These are phyloP conservation scores for Hibiscus tridactylites DNA, from an alignment of 345 rosid species.

Conservation along the genomic window DNA sequence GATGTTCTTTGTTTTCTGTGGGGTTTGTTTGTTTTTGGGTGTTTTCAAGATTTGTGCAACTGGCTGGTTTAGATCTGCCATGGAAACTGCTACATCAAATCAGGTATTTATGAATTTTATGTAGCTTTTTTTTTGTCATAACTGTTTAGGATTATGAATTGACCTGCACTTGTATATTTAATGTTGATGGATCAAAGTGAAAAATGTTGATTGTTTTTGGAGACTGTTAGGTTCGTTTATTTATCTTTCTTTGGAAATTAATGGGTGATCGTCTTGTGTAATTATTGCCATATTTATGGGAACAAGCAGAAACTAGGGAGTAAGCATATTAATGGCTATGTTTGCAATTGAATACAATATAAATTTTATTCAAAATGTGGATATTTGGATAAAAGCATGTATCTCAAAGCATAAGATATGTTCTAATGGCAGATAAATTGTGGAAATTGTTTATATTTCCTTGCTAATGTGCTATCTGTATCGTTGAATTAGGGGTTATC, in stretches of 20 bases:
- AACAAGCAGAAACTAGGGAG: neutral
- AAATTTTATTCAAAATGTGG: neutral
- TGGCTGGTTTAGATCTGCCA: conserved; percentile 88
- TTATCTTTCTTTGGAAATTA: neutral
- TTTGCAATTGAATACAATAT: neutral
- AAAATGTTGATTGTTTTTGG: neutral
- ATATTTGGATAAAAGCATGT: neutral
- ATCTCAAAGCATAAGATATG: neutral
- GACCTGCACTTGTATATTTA: neutral
- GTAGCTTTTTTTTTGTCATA: neutral
- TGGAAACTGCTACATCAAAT: conserved; percentile 44
- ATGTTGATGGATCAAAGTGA: neutral
- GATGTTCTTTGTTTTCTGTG: conserved; percentile 80
- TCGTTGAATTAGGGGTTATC: conserved; percentile 33
- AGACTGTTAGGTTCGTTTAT: neutral
- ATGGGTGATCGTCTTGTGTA: neutral
- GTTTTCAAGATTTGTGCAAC: conserved; percentile 76
- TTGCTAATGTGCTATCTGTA: neutral
- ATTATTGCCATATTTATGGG: neutral
- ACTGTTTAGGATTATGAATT: neutral
- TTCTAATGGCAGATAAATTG: neutral
- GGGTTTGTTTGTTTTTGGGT: conserved; percentile 76
- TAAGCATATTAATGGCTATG: neutral
- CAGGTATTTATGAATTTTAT: conserved; percentile 31
- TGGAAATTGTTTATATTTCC: neutral